Evolutionary conservation across 2,329 filamentous ascomycete species (phyloP), one percentile per base, ranked within the genome.

Genomic region (Lasiodiplodia gonubiensis): DNA sequence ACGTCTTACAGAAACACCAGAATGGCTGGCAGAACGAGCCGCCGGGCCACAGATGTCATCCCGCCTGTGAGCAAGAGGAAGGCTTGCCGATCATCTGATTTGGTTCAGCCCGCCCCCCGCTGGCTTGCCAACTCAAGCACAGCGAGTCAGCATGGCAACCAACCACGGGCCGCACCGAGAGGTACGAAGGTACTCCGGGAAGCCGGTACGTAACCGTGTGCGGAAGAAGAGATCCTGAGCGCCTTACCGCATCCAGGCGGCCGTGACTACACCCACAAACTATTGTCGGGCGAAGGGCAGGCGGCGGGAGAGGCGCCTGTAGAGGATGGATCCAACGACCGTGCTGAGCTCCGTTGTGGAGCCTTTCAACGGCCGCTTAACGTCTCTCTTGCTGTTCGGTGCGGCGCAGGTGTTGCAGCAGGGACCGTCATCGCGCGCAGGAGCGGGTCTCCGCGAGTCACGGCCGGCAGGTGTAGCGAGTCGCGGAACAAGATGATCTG

Each of bases 141-240:
- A 5, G 46, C 59, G 42, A 63, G 59, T 63, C 59, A 63, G 59
- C 4, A 2, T 25, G n/a, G 25, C 35, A 30, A 12, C 59, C 59
- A 63, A 63, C 59, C 59, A 63, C 59, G 59, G 59, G 25, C 59
- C 59, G 59, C 59, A n/a, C 59, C 59, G 59, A 51, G 42, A 4
- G 25, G 46, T 51, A 51, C 42, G 12, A 25, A 51, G 59, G 42
- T 51, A 51, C 59, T 16, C 42, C 42, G 18, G 23, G 10, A 16
- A 63, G 59, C 6, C 30, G 59, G 59, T 61, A 63, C 59, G 59
- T 63, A 18, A 49, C 42, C 21, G 23, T 10, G 10, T 3, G 42
- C 42, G 25, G 42, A 63, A 51, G 18, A 63, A 30, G 59, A 63
- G 59, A 63, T 49, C 37, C 59, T 63, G 25, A 42, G 59, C 42